Evolutionary conservation across 805 yeast species (phyloP), one percentile per base, ranked within the genome.

Genomic region (Spathaspora sp.): DNA sequence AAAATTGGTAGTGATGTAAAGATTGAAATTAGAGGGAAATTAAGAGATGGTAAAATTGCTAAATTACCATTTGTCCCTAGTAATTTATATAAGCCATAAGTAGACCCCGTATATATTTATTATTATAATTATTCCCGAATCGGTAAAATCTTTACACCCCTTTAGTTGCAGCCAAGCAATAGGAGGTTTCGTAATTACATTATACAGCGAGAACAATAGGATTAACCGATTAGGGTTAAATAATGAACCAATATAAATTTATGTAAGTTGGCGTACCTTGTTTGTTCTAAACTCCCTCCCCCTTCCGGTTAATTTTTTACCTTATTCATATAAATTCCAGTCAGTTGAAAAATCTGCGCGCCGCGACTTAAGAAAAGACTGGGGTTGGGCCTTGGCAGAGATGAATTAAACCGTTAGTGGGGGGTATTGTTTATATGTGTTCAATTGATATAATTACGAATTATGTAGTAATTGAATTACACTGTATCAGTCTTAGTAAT

Each of bases 21-120:
- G 51, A 84, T 92, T 48, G 87, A 89, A 60, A 86, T 93, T 51
- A 83, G 98, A 66, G 94, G 93, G 59, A 92, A 91, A 64, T 68
- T 76, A 59, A 83, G 92, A 64, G 86, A 85, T 32, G 97, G 90
- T 5, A 75, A 66, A 28, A 80, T 93, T n/a, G 73, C 83, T 29
- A 89, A 88, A 67, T 77, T 92, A 80, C 99, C 99, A 11, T 88
- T 94, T 63, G 88, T 89, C 5, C 78, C 45, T 46, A 53, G 55
- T 40, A 53, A 53, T 28, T 50, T 53, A 35, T 50, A 53, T 26
- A 53, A 49, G 39, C 51, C 48, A 23, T 49, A 42, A 20, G 11
- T 14, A 14, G 8, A 11, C n/a, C n/a, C n/a, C n/a, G n/a, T n/a
- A 35, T 35, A 16, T 35, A 35, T n/a, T 35, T 35, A 29, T 29